Evolutionary conservation across 768 basidiomycete genomes (phyloP).

Genomic region (Psilocybe sp.): DNA sequence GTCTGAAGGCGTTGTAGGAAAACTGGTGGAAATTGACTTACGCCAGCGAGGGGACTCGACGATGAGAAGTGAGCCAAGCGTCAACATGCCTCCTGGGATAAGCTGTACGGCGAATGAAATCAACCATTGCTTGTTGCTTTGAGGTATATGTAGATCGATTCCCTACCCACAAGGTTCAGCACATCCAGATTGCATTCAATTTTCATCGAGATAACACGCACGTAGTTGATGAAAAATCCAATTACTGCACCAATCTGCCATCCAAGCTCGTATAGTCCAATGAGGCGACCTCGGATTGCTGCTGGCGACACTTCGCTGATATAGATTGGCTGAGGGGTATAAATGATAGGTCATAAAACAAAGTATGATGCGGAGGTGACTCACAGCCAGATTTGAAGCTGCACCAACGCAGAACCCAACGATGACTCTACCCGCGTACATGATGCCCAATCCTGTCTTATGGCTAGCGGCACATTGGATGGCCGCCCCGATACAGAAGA

Average conservation of each 20-base stretch:
- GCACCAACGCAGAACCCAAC: constrained; percentile 39
- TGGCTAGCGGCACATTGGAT: constrained; percentile 31
- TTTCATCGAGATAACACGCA: not conserved
- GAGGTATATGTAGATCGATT: constrained; percentile 23
- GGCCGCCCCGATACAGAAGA: constrained; percentile 40
- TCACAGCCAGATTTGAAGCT: constrained; percentile 5
- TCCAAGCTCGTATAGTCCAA: constrained; percentile 47
- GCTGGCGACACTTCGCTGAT: constrained; percentile 44
- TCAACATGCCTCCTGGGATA: constrained; percentile 32
- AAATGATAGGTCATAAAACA: not conserved
- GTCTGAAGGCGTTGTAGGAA: not conserved
- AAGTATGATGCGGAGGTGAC: not conserved
- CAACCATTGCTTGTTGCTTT: constrained; percentile 32
- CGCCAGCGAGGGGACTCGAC: constrained; percentile 23
- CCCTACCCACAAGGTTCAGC: constrained; percentile 23
- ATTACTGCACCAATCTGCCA: constrained; percentile 47
- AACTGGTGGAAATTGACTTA: not conserved
- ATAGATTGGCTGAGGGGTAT: constrained; percentile 29
- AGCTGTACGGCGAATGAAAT: constrained; percentile 38
- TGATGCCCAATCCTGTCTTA: constrained; percentile 27
- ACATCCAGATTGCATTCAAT: not conserved
- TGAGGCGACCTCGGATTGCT: constrained; percentile 42
- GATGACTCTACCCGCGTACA: constrained; percentile 41
- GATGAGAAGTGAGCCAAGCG: constrained; percentile 29
- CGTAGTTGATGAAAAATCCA: constrained; percentile 21